Evolutionary conservation across 805 yeast species (phyloP), one percentile per base, ranked within the genome.

Genomic region (Starmerella stellata): DNA sequence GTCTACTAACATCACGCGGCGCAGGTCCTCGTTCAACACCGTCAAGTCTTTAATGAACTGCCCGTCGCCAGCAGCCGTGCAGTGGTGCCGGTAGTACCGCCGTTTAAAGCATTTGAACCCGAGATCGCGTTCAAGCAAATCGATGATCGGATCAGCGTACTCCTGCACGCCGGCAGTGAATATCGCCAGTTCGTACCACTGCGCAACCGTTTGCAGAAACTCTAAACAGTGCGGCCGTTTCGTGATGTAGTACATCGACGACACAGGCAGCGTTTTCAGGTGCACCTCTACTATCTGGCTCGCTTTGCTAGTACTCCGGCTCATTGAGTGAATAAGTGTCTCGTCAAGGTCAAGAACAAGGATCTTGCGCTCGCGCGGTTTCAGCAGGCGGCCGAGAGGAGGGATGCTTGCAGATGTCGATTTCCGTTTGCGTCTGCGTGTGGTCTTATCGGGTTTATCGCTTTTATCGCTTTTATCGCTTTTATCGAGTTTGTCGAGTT

Each of bases 121-220:
- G 13, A 44, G 32, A 48, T 76, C 80, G 50, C 68, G 65, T 55
- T 87, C 96, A 17, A 87, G 63, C 74, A 85, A 80, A 58, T 87
- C 87, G 38, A 90, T 80, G 37, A 90, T 92, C 0, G 98, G 96
- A 52, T 90, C 98, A 0, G 98, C 96, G 52, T 90, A 90, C 54
- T 82, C 94, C 56, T 75, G 72, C 44, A 90, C 85, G 30, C 93
- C 78, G 2, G 98, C 98, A 0, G 98, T 90, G 63, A 90, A 90
- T 8, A 92, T 73, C 24, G 83, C 85, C 32, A 90, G 62, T 48
- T 82, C 78, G 59, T 71, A 90, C 95, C 95, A 87, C 49, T 72
- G 72, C 38, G 76, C 65, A 7, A 83, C 90, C 44, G 75, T 75
- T 42, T 71, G 64, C 20, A 90, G 63, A 52, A 90, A 90, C 46